These are phyloP conservation scores for Fraxinus sp. DNA, from an alignment of 305 asterid genomes.

Conservation along the genomic window DNA sequence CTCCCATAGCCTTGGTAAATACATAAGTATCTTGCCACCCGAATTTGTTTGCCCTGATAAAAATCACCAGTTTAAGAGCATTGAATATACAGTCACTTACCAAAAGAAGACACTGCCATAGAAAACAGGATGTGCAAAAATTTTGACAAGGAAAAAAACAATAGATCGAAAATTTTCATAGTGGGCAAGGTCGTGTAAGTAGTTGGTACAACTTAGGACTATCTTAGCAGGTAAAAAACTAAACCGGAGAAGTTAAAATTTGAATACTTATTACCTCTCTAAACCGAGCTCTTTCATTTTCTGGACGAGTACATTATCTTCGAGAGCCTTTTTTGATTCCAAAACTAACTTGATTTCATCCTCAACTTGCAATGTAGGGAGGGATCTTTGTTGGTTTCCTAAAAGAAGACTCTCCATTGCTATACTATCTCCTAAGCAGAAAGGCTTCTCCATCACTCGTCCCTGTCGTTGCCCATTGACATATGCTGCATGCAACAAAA, in stretches of 20 bases:
- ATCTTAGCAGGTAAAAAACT: background rate
- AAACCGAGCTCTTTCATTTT: slow-evolving; percentile 76
- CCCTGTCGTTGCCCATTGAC: slow-evolving; percentile 95
- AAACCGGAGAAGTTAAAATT: background rate
- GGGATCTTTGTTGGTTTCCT: slow-evolving; percentile 32
- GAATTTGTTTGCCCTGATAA: slow-evolving; percentile 76
- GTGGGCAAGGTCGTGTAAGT: background rate
- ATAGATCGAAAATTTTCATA: background rate
- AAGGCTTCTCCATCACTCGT: slow-evolving; percentile 77
- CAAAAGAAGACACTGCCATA: background rate
- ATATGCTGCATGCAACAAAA: slow-evolving; percentile 54
- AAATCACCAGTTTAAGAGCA: slow-evolving; percentile 4
- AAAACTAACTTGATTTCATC: slow-evolving; percentile 70
- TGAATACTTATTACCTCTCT: slow-evolving; percentile 51
- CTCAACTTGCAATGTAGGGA: slow-evolving; percentile 61
- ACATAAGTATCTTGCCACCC: slow-evolving; percentile 99
- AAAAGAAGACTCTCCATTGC: slow-evolving; percentile 45
- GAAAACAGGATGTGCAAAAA: background rate
- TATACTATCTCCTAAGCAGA: slow-evolving; percentile 68
- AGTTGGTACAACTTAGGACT: background rate
- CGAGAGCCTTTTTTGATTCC: slow-evolving; percentile 52
- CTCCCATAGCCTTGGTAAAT: slow-evolving; percentile 98
- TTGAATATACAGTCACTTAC: background rate
- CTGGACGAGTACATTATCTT: slow-evolving; percentile 46
- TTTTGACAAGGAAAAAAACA: background rate